Conservation (phyloP, 192 early-diverging fungal genomes). For the Rhizoclosmatium globosum region DNA sequence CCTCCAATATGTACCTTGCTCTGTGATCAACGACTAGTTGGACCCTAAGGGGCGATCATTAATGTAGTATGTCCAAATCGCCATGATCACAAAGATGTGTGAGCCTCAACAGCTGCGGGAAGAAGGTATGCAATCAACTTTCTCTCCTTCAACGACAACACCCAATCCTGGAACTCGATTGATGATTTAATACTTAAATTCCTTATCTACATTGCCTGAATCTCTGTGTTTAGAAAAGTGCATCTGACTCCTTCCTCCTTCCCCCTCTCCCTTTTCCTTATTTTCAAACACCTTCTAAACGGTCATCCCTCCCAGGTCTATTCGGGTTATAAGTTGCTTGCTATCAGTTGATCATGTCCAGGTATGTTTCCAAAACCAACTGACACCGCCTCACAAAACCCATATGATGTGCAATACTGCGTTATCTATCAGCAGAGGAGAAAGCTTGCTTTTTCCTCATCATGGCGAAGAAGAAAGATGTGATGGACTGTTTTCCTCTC, state of each 20-base stretch:
- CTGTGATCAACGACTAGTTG: too few species aligned
- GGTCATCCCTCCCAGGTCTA: too few species aligned
- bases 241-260: slow-evolving; percentile 7
- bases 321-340: too few species aligned
- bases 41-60: too few species aligned
- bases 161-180: not conserved
- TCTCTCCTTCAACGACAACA: not conserved
- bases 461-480: not conserved
- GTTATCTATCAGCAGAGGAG: not conserved
- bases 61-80: too few species aligned
- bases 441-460: not conserved
- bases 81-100: too few species aligned
- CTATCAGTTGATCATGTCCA: too few species aligned
- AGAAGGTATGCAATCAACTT: not conserved
- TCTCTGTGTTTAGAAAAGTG: slow-evolving; percentile 34
- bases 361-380: too few species aligned
- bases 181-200: slow-evolving; percentile 32
- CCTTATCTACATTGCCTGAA: slow-evolving; percentile 36
- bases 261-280: not conserved
- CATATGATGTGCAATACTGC: slow-evolving; percentile 15
- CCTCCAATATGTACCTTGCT: too few species aligned
- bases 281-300: not conserved
- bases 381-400: not conserved
- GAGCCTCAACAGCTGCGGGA: too few species aligned
- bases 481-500: not conserved